These are phyloP conservation scores for Candida suzukii DNA, from an alignment of 805 yeast species.

Conservation along the genomic window DNA sequence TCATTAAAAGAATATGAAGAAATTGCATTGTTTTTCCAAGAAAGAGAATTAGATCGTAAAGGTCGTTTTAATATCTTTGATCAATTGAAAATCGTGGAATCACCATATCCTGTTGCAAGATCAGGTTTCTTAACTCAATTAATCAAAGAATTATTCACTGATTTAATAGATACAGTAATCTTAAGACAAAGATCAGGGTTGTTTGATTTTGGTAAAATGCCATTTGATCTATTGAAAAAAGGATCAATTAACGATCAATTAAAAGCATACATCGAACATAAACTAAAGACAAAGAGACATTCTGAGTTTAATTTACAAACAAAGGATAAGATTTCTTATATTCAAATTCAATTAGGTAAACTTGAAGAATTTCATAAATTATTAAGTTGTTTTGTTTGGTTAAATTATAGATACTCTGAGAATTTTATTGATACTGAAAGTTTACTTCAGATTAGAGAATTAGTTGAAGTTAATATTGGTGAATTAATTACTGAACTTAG, in stretches of 20 bases:
- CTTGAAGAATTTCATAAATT: slow-evolving; percentile 65
- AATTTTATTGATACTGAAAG: slow-evolving; percentile 70
- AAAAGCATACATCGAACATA: no score
- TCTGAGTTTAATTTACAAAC: not conserved
- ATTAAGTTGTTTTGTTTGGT: slow-evolving; percentile 72
- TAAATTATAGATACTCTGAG: slow-evolving; percentile 80
- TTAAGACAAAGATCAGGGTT: slow-evolving; percentile 46
- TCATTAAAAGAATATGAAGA: slow-evolving; percentile 18
- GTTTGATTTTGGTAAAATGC: slow-evolving; percentile 36
- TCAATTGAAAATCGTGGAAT: slow-evolving; percentile 31
- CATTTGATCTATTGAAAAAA: slow-evolving; percentile 20
- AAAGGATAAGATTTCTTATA: not conserved
- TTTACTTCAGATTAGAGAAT: slow-evolving; percentile 59
- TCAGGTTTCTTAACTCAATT: not conserved
- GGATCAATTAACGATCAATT: slow-evolving; percentile 1
- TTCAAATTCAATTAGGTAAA: slow-evolving; percentile 15
- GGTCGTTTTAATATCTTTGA: slow-evolving; percentile 22
- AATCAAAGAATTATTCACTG: slow-evolving; percentile 34
- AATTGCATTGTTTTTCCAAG: slow-evolving; percentile 19
- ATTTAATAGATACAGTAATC: slow-evolving; percentile 49
- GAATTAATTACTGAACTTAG: slow-evolving; percentile 35
- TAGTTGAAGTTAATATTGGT: slow-evolving; percentile 58
- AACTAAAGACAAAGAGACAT: no score
- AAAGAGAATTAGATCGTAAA: slow-evolving; percentile 10
- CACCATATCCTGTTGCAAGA: slow-evolving; percentile 14